These are phyloP conservation scores for Penicillium crystallinum DNA, from an alignment of 495 filamentous ascomycete species.

Conservation along the genomic window DNA sequence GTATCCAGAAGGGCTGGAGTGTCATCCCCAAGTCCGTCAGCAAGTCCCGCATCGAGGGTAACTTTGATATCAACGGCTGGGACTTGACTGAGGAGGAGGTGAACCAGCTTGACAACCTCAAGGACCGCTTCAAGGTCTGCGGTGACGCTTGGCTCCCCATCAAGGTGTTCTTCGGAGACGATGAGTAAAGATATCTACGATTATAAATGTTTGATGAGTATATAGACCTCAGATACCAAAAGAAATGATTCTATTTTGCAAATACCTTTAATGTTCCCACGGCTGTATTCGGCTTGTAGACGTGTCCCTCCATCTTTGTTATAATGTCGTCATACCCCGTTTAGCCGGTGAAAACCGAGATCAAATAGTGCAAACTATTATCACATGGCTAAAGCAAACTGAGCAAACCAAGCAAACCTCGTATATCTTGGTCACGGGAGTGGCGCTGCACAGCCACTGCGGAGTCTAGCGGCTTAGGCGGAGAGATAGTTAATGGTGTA, in stretches of 20 bases:
- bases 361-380: too few relatives aligned
- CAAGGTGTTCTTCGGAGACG: constrained; percentile 85
- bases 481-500: constrained; percentile 19
- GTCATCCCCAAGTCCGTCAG: constrained; percentile 68
- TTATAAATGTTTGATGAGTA: constrained; percentile 10
- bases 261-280: too few relatives aligned
- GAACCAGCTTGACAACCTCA: constrained; percentile 54
- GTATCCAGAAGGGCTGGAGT: constrained; percentile 65
- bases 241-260: too few relatives aligned
- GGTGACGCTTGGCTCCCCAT: constrained; percentile 64
- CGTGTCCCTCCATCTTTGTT: too few relatives aligned
- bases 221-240: constrained; percentile 20
- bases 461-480: constrained; percentile 8
- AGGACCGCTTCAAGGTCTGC: constrained; percentile 71
- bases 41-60: constrained; percentile 56
- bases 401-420: background rate
- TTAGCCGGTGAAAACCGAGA: too few relatives aligned
- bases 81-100: constrained; percentile 60
- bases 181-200: constrained; percentile 51
- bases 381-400: background rate
- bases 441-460: constrained; percentile 31
- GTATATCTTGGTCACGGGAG: constrained; percentile 23
- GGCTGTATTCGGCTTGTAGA: too few relatives aligned
- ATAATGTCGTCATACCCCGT: too few relatives aligned
- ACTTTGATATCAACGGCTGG: constrained; percentile 64